Evolutionary conservation across 2,329 filamentous ascomycete genomes (phyloP).

Genomic region (Hymenoscyphus fructigenus): DNA sequence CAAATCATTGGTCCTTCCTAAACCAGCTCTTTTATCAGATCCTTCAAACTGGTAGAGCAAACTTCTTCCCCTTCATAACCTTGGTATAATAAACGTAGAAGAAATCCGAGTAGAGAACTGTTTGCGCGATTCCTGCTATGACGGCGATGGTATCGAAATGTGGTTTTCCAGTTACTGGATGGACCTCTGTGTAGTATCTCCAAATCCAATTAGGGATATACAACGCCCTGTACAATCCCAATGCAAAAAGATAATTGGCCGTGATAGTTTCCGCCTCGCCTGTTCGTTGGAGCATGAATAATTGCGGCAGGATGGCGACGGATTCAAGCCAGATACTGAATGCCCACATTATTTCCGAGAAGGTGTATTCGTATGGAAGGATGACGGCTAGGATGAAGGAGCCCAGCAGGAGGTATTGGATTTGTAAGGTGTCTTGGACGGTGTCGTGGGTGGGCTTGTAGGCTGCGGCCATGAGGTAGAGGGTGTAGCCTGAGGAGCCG

Average conservation of each 20-base stretch:
- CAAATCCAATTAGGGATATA: slow-evolving; percentile 99
- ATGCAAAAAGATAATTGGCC: slow-evolving; percentile 92
- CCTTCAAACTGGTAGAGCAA: slow-evolving; percentile 74
- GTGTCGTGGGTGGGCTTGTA: slow-evolving; percentile 98
- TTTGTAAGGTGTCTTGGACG: slow-evolving; percentile 94
- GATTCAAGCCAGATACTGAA: slow-evolving; percentile 98
- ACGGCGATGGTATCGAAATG: slow-evolving; percentile 87
- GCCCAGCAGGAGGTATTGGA: slow-evolving; percentile 87
- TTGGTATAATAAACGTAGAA: slow-evolving; percentile 99
- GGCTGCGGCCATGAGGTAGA: slow-evolving; percentile 96
- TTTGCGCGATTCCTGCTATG: slow-evolving; percentile 87
- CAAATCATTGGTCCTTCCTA: background rate
- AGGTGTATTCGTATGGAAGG: slow-evolving; percentile 80
- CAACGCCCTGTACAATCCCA: slow-evolving; percentile 85
- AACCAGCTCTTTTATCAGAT: background rate
- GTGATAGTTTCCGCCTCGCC: slow-evolving; percentile 99
- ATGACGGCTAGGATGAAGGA: slow-evolving; percentile 76
- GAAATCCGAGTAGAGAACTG: slow-evolving; percentile 95
- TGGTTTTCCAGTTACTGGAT: background rate
- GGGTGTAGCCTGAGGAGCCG: slow-evolving; percentile 82
- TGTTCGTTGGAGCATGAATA: slow-evolving; percentile 97
- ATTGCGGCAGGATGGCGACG: slow-evolving; percentile 92
- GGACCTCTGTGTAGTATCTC: slow-evolving; percentile 73
- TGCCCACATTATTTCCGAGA: slow-evolving; percentile 89
- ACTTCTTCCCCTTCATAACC: slow-evolving; percentile 85